Evolutionary conservation across 2,329 filamentous ascomycete species (phyloP), one percentile per base, ranked within the genome.

Genomic region (Didymosphaeria variabile): DNA sequence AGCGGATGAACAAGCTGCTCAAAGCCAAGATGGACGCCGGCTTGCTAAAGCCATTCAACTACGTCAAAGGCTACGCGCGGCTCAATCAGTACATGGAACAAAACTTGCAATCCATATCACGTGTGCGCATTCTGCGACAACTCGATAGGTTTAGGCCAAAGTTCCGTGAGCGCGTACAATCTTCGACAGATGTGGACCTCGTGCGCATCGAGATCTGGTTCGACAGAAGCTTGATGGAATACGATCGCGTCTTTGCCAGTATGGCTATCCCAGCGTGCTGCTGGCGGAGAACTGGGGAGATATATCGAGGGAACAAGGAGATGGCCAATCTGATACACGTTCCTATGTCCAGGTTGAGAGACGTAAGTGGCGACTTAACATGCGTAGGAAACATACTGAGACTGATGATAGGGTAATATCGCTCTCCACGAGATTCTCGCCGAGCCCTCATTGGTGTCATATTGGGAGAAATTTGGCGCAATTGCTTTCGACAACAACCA

Each of bases 201-300:
- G 90, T 98, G 31, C 88, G 94, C 61, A 94, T 98, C 12, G 95
- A 99, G 80, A 97, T 98, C 93, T 98, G 95, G 94, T 98, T 99
- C 74, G 95, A 99, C 79, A 89, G 91, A 72, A 95, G 92, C 65
- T 81, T 99, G 69, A 95, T 98, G 91, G 95, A 98, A 76, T 98
- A 98, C 72, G 95, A 99, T 74, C 92, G 95, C 34, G 94, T 99
- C 1, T 99, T 99, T 81, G 95, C 95, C 1, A 97, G 93, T 77
- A 99, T 99, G 95, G 95, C 95, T 1, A 94, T 99, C 64, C 95
- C 95, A 0, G 95, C 95, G 15, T 99, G 95, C 79, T 97, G 94
- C 77, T 99, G 95, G 95, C 87, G 95, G 72, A 86, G 95, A 72
- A 99, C 95, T 0, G 95, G 95, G 10, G 95, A 99, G 81, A 98